A percentile compares a stretch with the other conserved stretches of the same genome.
Evolutionary conservation across 306 rosid species (phyloP).

Genomic region (Gynostemma pentaphyllum): DNA sequence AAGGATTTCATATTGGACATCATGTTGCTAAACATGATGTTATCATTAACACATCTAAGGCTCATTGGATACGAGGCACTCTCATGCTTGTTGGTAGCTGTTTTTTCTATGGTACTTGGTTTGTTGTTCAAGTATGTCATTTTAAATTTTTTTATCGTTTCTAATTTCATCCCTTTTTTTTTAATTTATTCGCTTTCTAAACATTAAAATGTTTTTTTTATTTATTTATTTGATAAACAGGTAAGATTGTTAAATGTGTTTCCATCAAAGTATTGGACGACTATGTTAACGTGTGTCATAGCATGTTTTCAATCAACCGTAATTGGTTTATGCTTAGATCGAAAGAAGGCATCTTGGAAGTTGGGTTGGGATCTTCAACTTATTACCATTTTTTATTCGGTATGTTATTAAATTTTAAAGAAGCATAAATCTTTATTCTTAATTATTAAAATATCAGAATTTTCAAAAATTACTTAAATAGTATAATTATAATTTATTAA

Average conservation of each 20-base stretch:
- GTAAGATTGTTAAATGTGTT: constrained; percentile 28
- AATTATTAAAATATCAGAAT: no score
- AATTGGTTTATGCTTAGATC: constrained; percentile 35
- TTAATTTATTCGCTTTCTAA: no score
- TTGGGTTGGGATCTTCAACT: constrained; percentile 48
- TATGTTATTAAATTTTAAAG: constrained; percentile 9
- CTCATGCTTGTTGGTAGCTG: constrained; percentile 35
- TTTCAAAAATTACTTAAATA: no score
- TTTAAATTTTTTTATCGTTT: no score
- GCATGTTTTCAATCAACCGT: constrained; percentile 37
- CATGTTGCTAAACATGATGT: constrained; percentile 12
- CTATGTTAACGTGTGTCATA: constrained; percentile 39
- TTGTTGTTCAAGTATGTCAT: constrained; percentile 23
- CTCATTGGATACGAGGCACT: constrained; percentile 42
- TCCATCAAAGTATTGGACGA: constrained; percentile 42
- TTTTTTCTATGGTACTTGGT: constrained; percentile 40
- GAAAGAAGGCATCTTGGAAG: constrained; percentile 31
- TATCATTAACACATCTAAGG: background rate
- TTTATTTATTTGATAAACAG: no score
- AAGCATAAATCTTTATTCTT: no score
- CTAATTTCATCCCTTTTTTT: no score
- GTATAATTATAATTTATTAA: no score
- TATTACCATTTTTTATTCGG: constrained; percentile 54
- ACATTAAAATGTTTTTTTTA: no score
- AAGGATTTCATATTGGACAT: constrained; percentile 25